These are phyloP conservation scores for Cyanidioschyzon merolae DNA, from an alignment of 23 red algal genomes.

Conservation along the genomic window DNA sequence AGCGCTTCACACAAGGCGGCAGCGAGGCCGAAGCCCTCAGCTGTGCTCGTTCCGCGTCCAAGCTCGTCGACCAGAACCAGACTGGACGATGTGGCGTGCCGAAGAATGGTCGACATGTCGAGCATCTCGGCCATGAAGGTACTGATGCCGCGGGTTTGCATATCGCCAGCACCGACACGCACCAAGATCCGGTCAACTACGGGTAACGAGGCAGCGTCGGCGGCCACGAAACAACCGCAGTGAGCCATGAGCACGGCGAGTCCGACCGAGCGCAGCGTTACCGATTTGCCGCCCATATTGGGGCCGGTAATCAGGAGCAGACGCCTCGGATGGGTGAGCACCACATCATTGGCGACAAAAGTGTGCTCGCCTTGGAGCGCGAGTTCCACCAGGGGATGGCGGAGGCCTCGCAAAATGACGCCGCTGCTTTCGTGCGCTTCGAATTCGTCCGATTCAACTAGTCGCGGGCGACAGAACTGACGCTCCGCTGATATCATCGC, in stretches of 20 bases:
- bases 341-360: conserved; percentile 82
- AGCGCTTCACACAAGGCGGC: conserved; percentile 69
- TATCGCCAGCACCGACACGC: conserved; percentile 81
- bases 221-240: conserved; percentile 73
- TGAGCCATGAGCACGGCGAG: conserved; percentile 88
- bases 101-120: conserved; percentile 86
- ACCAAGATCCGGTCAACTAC: conserved; percentile 80
- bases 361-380: conserved; percentile 39
- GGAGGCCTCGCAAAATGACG: conserved; percentile 33
- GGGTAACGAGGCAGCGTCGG: conserved; percentile 37
- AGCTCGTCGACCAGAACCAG: conserved; percentile 94
- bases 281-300: conserved; percentile 95
- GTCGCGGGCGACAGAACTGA: conserved; percentile 11
- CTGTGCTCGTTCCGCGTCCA: conserved; percentile 75
- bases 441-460: conserved; percentile 28
- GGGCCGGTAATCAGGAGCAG: conserved; percentile 86
- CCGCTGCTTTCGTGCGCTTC: conserved; percentile 28
- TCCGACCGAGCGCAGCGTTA: conserved; percentile 69
- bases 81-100: conserved; percentile 46
- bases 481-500: conserved; percentile 33
- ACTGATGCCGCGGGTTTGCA: conserved; percentile 66
- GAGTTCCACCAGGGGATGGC: conserved; percentile 92
- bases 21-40: conserved; percentile 87
- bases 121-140: conserved; percentile 99
- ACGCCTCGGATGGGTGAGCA: conserved; percentile 23